Base-by-base conservation (phyloP, 257 asterid species). In the Handroanthus guayacan region DNA sequence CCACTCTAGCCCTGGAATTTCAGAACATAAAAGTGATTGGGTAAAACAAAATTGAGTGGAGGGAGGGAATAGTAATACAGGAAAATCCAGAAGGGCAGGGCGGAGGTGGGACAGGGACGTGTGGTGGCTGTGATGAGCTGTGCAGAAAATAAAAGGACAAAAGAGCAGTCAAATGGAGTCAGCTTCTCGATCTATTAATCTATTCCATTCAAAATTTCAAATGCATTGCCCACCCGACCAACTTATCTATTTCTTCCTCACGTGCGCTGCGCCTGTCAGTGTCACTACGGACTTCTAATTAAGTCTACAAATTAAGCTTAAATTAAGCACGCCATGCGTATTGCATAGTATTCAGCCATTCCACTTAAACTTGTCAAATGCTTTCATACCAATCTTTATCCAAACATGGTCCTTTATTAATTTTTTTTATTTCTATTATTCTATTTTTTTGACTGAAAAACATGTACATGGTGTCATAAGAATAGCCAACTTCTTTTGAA, bases 151-250 rank as follows among this genome's bases (percentile, higher is more conserved):
- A 67, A 58, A 39, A 74, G 54, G 80, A 79, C 83, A 79, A 79
- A 54, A 60, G 51, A 79, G 83, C 65, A 79, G 83, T 79, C 83
- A 79, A 79, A 74, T 13, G 67, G 20, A 69, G 83, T 79, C 68
- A 74, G 76, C 62, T 36, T 45, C 48, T 72, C 64, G 68, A 51
- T 31, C 10, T 43, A 62, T 11, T 4, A 2, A 7, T 20, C 31
- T n/a, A 9, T 18, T 20, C 6, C 12, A 56, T 63, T 75, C 68
- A 67, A 74, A 79, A 45, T 7, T 16, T 18, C 16, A 57, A 57
- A 7, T 6, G 8, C 2, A 20, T 14, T 20, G 69, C 55, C 67
- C 25, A 6, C 52, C 67, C 75, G 43, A 55, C 63, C 43, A 1
- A 17, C 14, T 9, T 11, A 12, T 13, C 43, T 75, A 64, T 44